Percentiles rank a stretch among this genome's conserved stretches.
Evolutionary conservation across 441 rosid genomes (phyloP).

Genomic region (Erodium moschatum): DNA sequence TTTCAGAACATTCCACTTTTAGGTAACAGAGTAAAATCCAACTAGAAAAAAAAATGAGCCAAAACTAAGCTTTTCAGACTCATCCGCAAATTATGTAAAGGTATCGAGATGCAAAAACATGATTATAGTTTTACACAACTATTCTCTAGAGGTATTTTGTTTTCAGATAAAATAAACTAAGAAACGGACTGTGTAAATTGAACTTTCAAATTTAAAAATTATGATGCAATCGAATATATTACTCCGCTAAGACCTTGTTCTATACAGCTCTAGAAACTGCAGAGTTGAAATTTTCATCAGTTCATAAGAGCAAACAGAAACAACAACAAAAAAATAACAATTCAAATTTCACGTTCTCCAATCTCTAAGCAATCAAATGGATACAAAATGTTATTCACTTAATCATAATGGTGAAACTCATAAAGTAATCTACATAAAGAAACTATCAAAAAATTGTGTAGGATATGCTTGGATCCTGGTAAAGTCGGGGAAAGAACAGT

Average conservation of each 20-base stretch:
- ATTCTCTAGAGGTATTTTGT: neutral
- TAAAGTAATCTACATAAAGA: neutral
- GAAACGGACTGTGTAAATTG: neutral
- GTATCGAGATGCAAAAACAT: slow-evolving; percentile 1
- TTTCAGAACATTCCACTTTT: neutral
- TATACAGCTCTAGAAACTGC: neutral
- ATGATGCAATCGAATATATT: neutral
- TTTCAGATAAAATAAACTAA: neutral
- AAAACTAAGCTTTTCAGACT: neutral
- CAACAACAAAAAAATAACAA: neutral
- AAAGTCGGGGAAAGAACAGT: neutral
- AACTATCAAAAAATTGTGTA: neutral
- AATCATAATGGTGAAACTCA: neutral
- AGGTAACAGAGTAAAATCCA: neutral
- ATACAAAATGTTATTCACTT: neutral
- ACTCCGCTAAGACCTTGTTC: neutral
- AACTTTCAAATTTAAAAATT: neutral
- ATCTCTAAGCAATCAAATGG: neutral
- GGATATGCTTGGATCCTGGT: neutral
- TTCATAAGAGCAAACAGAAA: neutral
- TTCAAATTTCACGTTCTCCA: neutral
- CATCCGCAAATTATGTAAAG: neutral
- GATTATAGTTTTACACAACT: slow-evolving; percentile 2
- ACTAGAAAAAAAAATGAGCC: neutral
- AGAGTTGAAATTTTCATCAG: neutral